Base-by-base conservation (phyloP, 805 yeast genomes). In the Debaryomyces maramus region DNA sequence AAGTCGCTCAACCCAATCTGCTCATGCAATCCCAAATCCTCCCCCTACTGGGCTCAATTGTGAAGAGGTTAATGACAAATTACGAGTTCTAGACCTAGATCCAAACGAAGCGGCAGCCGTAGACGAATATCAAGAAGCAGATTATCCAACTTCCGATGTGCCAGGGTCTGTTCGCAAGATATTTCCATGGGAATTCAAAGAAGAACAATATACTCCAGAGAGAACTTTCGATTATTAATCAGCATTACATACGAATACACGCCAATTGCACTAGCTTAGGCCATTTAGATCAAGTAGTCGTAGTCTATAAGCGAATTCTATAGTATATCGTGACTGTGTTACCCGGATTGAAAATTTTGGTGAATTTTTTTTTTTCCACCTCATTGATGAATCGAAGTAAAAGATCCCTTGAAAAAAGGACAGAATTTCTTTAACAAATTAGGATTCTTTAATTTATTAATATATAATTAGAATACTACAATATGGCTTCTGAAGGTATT, bases 401-500 rank as follows among this genome's bases (percentile, higher is more conserved):
- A 13, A 21, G 37, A 23, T 17, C 23, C 23, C 35, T 20, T 19
- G 24, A 30, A 37, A 38, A 22, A 23, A 32, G 27, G 15, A 38
- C 24, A 30, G 34, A 20, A 32, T 13, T 18, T 16, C 8, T 15
- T 19, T 18, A 32, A 18, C 22, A 17, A 13, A 10, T 31, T 13
- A 17, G 30, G n/a, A 17, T 29, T 29, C 15, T 11, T 22, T 11
- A 38, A 32, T 22, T 38, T 31, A 31, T 38, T 21, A 32, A 19
- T n/a, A 6, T 23, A 26, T 16, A 24, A 24, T 24, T 24, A 13
- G 18, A 32, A n/a, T 32, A 17, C 39, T 35, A 10, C 48, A 60
- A 41, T 41, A 76, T 76, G 81, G 55, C 71, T 40, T 66, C 81
- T 56, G 87, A 82, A 73, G 86, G 85, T 61, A 81, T 81, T 61